Percentiles rank a stretch among this genome's conserved stretches.
Evolutionary conservation across 2,329 filamentous ascomycete species (phyloP).

Genomic region (Aspergillus brasiliensis): DNA sequence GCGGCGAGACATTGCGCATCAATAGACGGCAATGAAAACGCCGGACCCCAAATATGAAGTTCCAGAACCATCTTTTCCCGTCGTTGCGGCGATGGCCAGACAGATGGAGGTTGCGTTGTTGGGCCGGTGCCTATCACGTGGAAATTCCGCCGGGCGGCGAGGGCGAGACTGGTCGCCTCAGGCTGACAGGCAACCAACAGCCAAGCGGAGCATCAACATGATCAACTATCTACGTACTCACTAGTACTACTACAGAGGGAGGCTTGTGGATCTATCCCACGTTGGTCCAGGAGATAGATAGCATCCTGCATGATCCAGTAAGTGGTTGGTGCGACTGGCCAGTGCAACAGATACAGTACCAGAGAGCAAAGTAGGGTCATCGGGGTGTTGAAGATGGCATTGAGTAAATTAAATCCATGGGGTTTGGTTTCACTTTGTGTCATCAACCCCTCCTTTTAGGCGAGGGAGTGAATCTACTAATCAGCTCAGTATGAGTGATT

Average conservation of each 20-base stretch:
- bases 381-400: neutral
- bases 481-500: neutral
- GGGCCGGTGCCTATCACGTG: slow-evolving; percentile 3
- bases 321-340: slow-evolving; percentile 2
- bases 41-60: slow-evolving; percentile 88
- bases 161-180: neutral
- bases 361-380: too few relatives aligned
- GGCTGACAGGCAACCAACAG: neutral
- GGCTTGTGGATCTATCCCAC: neutral
- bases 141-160: neutral
- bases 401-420: neutral
- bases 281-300: neutral
- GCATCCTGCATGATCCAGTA: neutral
- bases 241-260: too few relatives aligned
- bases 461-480: neutral
- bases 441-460: neutral
- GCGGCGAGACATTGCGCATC: slow-evolving; percentile 87
- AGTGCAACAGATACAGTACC: slow-evolving; percentile 1
- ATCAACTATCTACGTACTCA: neutral
- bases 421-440: neutral
- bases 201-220: neutral
- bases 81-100: neutral
- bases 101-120: slow-evolving; percentile 4
- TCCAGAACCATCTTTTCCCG: slow-evolving; percentile 59
- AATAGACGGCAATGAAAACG: slow-evolving; percentile 85